Conservation (phyloP, 2,329 filamentous ascomycete species). For the Xylaria digitata region DNA sequence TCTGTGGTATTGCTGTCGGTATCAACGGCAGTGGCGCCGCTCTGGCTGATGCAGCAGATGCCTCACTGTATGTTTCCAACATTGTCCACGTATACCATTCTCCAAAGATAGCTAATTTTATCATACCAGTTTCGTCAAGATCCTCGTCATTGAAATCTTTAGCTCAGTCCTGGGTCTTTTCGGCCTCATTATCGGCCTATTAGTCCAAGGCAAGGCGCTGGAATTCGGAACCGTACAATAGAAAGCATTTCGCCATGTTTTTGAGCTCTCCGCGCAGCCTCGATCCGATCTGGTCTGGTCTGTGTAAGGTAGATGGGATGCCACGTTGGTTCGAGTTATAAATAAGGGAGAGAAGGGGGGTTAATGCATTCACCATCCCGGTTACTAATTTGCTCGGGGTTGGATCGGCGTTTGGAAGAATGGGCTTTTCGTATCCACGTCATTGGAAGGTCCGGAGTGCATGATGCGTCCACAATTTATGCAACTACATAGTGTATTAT, state of each 20-base stretch:
- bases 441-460: constrained; percentile 32
- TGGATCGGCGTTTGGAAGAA: constrained; percentile 39
- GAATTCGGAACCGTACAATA: constrained; percentile 68
- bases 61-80: constrained; percentile 76
- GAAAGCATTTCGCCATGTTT: constrained; percentile 13
- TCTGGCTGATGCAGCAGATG: constrained; percentile 92
- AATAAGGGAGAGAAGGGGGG: constrained; percentile 1
- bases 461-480: constrained; percentile 26
- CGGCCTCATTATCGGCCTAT: constrained; percentile 91
- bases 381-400: constrained; percentile 32
- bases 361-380: constrained; percentile 38
- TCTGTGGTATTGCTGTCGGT: constrained; percentile 95
- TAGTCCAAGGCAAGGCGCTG: constrained; percentile 84
- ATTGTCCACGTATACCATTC: constrained; percentile 6
- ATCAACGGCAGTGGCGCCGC: constrained; percentile 98
- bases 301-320: constrained; percentile 17
- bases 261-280: constrained; percentile 9
- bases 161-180: constrained; percentile 97
- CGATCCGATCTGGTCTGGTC: constrained; percentile 13
- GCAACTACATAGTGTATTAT: constrained; percentile 37
- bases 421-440: constrained; percentile 28
- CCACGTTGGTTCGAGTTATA: constrained; percentile 25
- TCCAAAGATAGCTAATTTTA: constrained; percentile 4
- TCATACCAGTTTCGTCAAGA: constrained; percentile 86
- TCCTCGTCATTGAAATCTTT: constrained; percentile 99